These are phyloP conservation scores for Gossypium arboreum DNA, from an alignment of 345 rosid genomes.

Conservation along the genomic window DNA sequence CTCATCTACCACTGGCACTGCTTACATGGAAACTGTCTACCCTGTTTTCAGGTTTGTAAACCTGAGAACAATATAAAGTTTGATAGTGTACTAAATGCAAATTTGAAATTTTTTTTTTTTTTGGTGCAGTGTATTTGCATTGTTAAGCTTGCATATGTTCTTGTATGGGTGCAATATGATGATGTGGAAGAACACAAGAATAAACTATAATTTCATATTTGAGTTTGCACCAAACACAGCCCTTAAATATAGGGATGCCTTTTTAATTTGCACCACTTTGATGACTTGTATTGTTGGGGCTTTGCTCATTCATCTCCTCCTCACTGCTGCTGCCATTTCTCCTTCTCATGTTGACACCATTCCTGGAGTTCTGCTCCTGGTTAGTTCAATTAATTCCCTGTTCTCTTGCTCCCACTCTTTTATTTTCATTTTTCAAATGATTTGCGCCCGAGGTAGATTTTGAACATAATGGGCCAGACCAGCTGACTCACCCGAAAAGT, in stretches of 20 bases:
- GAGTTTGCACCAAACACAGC: conserved; percentile 73
- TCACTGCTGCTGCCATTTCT: conserved; percentile 52
- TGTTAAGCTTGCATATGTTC: conserved; percentile 89
- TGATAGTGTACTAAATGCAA: no score
- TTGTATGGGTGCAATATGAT: conserved; percentile 91
- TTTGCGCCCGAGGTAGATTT: neutral
- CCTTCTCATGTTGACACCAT: conserved; percentile 62
- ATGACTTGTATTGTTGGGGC: conserved; percentile 79
- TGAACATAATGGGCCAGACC: no score
- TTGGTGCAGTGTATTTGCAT: conserved; percentile 64
- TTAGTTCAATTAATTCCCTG: conserved; percentile 18
- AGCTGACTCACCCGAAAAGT: no score
- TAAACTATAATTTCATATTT: conserved; percentile 82
- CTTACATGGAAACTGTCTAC: conserved; percentile 76
- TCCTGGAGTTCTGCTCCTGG: conserved; percentile 79
- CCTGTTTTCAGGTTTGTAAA: conserved; percentile 82
- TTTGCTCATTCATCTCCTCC: conserved; percentile 75
- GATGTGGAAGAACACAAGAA: conserved; percentile 78
- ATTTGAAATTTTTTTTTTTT: neutral
- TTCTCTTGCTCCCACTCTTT: neutral
- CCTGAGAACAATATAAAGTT: no score
- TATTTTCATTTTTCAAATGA: neutral
- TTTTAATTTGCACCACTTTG: conserved; percentile 77
- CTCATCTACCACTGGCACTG: conserved; percentile 36
- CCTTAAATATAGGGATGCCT: conserved; percentile 82